Conservation (phyloP, 23 red algal species). For the Pyropia yezoensis region DNA sequence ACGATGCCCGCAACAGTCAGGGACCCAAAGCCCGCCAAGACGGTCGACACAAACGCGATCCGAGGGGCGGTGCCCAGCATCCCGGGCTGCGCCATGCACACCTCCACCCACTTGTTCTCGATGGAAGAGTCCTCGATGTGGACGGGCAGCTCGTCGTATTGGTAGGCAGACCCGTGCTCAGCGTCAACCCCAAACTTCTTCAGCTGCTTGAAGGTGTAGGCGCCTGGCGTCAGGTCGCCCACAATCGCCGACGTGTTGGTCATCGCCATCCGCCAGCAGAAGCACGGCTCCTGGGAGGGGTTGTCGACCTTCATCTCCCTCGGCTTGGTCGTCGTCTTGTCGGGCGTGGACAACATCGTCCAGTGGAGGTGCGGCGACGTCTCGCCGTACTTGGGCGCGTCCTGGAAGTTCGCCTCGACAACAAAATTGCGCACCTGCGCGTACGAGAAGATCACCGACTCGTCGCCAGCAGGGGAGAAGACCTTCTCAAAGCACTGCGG, state of each 20-base stretch:
- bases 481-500: too few relatives aligned
- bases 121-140: constrained; percentile 13
- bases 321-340: constrained; percentile 7
- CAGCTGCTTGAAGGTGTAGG: constrained; percentile 20
- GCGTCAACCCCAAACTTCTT: constrained; percentile 36
- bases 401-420: constrained; percentile 16
- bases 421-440: constrained; percentile 17
- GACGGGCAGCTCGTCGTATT: constrained; percentile 19
- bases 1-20: constrained; percentile 35
- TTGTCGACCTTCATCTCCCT: constrained; percentile 3
- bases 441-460: constrained; percentile 30
- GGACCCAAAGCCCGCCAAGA: constrained; percentile 11
- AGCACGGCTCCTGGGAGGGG: constrained; percentile 24
- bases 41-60: constrained; percentile 12
- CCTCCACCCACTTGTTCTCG: constrained; percentile 33
- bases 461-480: too few relatives aligned
- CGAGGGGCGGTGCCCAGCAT: constrained; percentile 27
- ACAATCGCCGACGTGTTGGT: constrained; percentile 11
- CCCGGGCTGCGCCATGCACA: constrained; percentile 27
- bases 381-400: constrained; percentile 16
- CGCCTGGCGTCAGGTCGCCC: constrained; percentile 31
- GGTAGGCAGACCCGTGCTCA: constrained; percentile 31
- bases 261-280: constrained; percentile 40
- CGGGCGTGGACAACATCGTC: constrained; percentile 23
- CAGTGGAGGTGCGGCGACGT: constrained; percentile 31